Base-by-base conservation (phyloP, 2,329 filamentous ascomycete genomes). In the Sporothrix luriei region DNA sequence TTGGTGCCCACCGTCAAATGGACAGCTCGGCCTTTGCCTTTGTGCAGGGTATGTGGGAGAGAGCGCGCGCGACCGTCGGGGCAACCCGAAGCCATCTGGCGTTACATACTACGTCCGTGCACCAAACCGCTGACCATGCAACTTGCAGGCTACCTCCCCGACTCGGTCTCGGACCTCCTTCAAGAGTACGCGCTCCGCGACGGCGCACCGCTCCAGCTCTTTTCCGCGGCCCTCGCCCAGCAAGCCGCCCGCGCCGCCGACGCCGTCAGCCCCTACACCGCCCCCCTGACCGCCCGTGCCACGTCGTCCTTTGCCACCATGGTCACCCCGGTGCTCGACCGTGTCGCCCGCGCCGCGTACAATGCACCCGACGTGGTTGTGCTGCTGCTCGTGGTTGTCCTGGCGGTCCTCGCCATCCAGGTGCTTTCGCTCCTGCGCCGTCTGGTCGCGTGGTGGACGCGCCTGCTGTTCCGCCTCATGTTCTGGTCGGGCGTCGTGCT, bases 381-480 rank as follows among this genome's bases (percentile, higher is more conserved):
- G 9, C 76, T 82, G 14, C 77, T 84, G 69, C 78, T 84, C 61
- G 81, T 85, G 11, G 79, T 90, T 66, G 81, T 83, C 16, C 75
- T 89, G 10, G 81, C 91, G 4, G 79, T 90, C 57, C 74, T 88
- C 40, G 80, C 88, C 69, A 78, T 94, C 66, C 82, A 93, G 76
- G 77, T 94, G 69, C 82, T 95, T 54, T 80, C 90, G 73, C 90
- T 91, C 81, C 81, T 93, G 21, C 88, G 89, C 72, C 86, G 92
- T 71, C 80, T 92, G 24, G 83, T 97, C 70, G 81, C 93, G 76
- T 96, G 89, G 82, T 93, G 92, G 88, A 86, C 93, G 67, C 82
- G 85, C n/a, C 76, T 97, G 69, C 83, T 84, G 13, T 78, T 92
- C 72, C 81, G 85, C 29, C 74, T 93, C 54, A 78, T 86, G 1